These are phyloP conservation scores for Ceratonia siliqua DNA, from an alignment of 306 rosid genomes.

Conservation along the genomic window DNA sequence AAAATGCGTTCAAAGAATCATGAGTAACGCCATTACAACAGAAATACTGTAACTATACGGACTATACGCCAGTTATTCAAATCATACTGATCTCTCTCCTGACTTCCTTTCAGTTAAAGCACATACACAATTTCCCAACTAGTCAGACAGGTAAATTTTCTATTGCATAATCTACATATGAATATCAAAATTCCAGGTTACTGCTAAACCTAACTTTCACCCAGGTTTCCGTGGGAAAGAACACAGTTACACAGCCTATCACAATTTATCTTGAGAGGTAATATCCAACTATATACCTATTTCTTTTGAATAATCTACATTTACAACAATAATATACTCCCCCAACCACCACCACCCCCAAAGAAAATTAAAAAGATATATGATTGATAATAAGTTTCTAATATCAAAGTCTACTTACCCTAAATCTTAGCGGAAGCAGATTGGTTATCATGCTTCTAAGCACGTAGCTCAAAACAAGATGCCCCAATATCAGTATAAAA, in stretches of 20 bases:
- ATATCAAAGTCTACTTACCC: background rate
- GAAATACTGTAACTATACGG: background rate
- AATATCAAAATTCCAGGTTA: background rate
- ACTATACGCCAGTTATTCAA: too few species aligned
- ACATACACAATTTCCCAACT: background rate
- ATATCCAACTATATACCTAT: background rate
- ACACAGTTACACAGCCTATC: background rate
- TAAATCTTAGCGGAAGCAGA: background rate
- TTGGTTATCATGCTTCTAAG: background rate
- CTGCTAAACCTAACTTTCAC: background rate
- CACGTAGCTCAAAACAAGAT: background rate
- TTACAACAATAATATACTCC: background rate
- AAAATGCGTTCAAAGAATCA: background rate
- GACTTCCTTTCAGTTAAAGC: background rate
- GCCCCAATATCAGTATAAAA: background rate
- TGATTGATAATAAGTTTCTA: background rate
- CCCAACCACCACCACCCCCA: background rate
- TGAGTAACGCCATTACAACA: background rate
- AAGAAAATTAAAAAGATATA: background rate
- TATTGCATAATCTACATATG: background rate
- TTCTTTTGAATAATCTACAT: conserved; percentile 5
- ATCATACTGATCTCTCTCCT: too few species aligned
- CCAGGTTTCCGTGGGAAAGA: background rate
- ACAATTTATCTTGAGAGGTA: background rate
- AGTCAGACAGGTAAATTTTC: background rate